phyloP scores from a whole-genome alignment of 345 rosid genomes.

The Aegle marmelos region DNA sequence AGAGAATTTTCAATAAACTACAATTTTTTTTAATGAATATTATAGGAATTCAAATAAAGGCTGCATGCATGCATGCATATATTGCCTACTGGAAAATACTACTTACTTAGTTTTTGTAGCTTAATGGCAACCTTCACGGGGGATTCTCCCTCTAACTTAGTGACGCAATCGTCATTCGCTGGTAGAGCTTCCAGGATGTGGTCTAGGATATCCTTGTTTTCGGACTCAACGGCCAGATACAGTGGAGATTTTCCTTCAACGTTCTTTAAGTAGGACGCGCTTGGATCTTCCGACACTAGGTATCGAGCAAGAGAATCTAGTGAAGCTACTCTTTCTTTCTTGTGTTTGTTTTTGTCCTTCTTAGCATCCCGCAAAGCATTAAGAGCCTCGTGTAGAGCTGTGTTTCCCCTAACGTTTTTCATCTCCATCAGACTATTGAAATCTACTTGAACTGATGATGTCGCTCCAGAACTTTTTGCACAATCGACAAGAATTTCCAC shows the following conservation, averaged over 20 bases:
- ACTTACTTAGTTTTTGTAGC: neutral
- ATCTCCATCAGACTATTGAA: too few species aligned
- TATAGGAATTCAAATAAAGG: too few species aligned
- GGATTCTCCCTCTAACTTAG: neutral
- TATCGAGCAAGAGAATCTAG: neutral
- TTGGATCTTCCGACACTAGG: neutral
- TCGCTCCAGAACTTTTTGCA: too few species aligned
- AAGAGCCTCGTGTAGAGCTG: slow-evolving; percentile 29
- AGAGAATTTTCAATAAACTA: too few species aligned
- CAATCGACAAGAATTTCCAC: too few species aligned
- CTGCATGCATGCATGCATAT: too few species aligned
- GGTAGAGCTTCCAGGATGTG: neutral
- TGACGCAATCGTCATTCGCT: too few species aligned
- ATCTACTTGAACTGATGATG: too few species aligned
- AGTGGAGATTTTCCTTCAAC: neutral
- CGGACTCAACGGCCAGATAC: neutral
- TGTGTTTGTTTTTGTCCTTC: neutral
- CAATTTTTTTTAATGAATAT: too few species aligned
- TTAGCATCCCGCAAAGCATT: neutral
- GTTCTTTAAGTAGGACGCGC: neutral
- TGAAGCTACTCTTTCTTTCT: neutral
- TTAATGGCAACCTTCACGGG: slow-evolving; percentile 5
- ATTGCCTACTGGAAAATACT: neutral
- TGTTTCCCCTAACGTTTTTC: neutral
- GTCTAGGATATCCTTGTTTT: neutral